These are phyloP conservation scores for Gigaspora rosea DNA, from an alignment of 192 early-diverging fungal genomes.

Conservation along the genomic window DNA sequence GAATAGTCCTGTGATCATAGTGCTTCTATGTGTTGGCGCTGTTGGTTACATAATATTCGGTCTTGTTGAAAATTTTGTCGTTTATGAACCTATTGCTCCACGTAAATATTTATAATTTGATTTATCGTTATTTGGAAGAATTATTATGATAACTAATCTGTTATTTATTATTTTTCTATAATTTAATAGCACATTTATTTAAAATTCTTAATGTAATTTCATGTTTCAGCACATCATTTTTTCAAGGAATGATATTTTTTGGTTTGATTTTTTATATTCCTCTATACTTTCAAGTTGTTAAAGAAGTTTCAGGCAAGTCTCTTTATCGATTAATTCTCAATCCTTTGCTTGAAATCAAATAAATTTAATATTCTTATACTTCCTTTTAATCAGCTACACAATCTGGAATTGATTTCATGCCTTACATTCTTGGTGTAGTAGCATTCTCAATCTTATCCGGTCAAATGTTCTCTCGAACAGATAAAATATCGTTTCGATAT, in stretches of 20 bases:
- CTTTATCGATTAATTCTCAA: background rate
- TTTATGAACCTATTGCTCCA: constrained; percentile 74
- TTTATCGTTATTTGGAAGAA: constrained; percentile 16
- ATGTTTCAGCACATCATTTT: background rate
- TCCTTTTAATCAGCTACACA: background rate
- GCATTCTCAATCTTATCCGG: constrained; percentile 71
- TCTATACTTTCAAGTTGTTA: constrained; percentile 82
- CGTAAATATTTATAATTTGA: constrained; percentile 24
- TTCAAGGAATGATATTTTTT: background rate
- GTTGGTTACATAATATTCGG: no score
- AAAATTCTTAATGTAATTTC: background rate
- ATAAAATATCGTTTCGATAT: no score
- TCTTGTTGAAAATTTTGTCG: constrained; percentile 60
- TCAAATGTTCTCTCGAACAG: constrained; percentile 43
- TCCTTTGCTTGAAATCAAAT: no score
- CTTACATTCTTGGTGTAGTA: constrained; percentile 26
- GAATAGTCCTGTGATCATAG: no score
- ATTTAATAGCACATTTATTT: background rate
- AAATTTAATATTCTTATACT: background rate
- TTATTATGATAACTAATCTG: background rate
- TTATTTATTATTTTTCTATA: background rate
- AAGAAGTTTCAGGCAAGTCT: constrained; percentile 50
- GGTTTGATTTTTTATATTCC: constrained; percentile 69
- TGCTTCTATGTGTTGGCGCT: no score
- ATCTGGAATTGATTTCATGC: no score